Conservation (phyloP, 129 eudicot species). For the Calendula officinalis region DNA sequence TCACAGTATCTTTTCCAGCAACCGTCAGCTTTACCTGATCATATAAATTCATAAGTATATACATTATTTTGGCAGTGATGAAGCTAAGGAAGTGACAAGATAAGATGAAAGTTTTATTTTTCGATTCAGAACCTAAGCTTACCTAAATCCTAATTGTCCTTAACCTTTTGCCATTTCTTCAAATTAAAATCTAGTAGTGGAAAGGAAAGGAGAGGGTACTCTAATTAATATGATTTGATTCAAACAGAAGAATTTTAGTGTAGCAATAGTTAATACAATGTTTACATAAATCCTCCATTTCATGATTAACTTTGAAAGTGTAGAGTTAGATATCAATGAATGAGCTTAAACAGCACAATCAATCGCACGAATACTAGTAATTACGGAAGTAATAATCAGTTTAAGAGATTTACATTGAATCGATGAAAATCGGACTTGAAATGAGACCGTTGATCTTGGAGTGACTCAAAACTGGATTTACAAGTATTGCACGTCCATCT, state of each 20-base stretch:
- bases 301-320: no score
- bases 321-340: neutral
- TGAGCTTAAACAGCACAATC: neutral
- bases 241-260: no score
- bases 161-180: neutral
- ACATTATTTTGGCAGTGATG: neutral
- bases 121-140: neutral
- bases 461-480: conserved; percentile 68
- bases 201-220: no score
- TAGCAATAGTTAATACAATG: no score
- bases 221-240: no score
- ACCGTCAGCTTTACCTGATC: conserved; percentile 75
- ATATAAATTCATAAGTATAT: conserved; percentile 23
- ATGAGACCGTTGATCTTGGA: conserved; percentile 78
- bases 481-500: conserved; percentile 88
- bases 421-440: conserved; percentile 96
- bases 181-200: no score
- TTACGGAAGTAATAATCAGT: neutral
- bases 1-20: conserved; percentile 76
- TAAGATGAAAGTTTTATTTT: neutral
- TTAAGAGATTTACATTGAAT: conserved; percentile 54
- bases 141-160: neutral
- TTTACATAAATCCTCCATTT: no score
- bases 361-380: neutral
- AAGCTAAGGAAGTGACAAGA: conserved; percentile 3